Percentiles rank a stretch among this genome's conserved stretches.
These are phyloP conservation scores for Leishmania mexicana DNA, from an alignment of 208 protist species.

Conservation along the genomic window DNA sequence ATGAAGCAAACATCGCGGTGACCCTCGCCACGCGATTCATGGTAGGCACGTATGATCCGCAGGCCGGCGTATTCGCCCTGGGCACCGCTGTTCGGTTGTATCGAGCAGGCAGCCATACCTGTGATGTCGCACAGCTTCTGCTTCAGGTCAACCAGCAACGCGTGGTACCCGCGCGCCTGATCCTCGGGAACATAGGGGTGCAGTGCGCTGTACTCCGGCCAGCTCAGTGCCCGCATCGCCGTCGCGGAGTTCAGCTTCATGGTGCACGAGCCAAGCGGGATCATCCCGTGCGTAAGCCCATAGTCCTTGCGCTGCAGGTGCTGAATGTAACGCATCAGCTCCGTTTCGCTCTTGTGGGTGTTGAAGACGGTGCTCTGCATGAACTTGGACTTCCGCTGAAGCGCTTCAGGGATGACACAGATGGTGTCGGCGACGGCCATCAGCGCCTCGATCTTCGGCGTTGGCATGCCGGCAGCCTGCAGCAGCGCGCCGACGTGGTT, in stretches of 20 bases:
- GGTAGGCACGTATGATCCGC: conserved; percentile 80
- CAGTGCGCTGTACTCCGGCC: conserved; percentile 92
- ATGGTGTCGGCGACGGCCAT: conserved; percentile 47
- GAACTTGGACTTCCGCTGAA: conserved; percentile 81
- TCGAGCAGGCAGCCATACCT: conserved; percentile 94
- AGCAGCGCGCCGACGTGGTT: conserved; percentile 84
- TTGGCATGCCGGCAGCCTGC: conserved; percentile 64
- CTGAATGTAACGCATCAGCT: conserved; percentile 97
- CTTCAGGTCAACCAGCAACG: conserved; percentile 81
- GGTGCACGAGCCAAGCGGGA: conserved; percentile 98
- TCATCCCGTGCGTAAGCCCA: conserved; percentile 95
- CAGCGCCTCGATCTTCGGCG: conserved; percentile 52
- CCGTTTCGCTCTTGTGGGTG: conserved; percentile 95
- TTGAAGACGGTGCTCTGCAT: conserved; percentile 96
- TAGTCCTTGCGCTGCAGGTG: conserved; percentile 95
- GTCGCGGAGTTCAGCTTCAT: conserved; percentile 99
- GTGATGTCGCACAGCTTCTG: conserved; percentile 93
- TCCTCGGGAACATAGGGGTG: conserved; percentile 96
- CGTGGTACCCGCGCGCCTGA: conserved; percentile 90
- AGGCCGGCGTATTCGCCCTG: conserved; percentile 98
- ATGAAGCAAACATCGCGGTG: conserved; percentile 98
- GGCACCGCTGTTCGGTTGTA: conserved; percentile 98
- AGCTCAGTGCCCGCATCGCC: conserved; percentile 96
- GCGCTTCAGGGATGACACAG: conserved; percentile 39
- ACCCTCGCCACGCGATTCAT: conserved; percentile 69